phyloP scores from a whole-genome alignment of 1,284 basidiomycete genomes.

The Boletellus deceptivus region DNA sequence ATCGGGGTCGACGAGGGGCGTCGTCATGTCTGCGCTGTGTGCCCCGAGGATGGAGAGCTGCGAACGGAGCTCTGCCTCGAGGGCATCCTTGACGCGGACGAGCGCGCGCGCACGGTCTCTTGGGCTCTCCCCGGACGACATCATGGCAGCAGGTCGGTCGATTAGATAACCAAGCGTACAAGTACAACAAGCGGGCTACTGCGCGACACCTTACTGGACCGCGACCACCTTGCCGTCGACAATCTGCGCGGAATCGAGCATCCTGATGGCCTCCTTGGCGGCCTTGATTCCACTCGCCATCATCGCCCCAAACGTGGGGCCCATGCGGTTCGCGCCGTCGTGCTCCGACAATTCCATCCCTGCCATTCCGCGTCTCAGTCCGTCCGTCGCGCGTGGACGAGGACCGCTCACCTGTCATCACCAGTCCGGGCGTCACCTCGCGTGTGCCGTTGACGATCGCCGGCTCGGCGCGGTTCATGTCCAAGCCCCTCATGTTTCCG shows the following conservation, averaged over 20 bases:
- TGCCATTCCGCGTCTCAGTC: slow-evolving; percentile 21
- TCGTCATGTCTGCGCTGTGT: slow-evolving; percentile 59
- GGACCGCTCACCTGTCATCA: slow-evolving; percentile 60
- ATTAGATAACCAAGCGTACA: slow-evolving; percentile 16
- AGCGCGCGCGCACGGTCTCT: slow-evolving; percentile 55
- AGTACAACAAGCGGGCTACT: background rate
- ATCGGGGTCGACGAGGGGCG: slow-evolving; percentile 76
- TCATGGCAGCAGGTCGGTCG: background rate
- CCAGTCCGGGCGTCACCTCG: slow-evolving; percentile 77
- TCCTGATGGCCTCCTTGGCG: slow-evolving; percentile 68
- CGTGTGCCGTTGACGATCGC: slow-evolving; percentile 77
- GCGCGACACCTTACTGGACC: slow-evolving; percentile 21
- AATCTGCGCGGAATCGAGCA: slow-evolving; percentile 58
- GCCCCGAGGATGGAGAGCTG: slow-evolving; percentile 61
- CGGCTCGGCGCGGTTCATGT: slow-evolving; percentile 79
- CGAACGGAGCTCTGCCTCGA: slow-evolving; percentile 61
- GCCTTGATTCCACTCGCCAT: slow-evolving; percentile 79
- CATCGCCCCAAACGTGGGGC: slow-evolving; percentile 82
- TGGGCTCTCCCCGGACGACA: slow-evolving; percentile 42
- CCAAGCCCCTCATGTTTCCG: slow-evolving; percentile 78
- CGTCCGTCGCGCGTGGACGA: background rate
- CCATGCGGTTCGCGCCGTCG: slow-evolving; percentile 81
- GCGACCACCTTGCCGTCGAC: slow-evolving; percentile 67
- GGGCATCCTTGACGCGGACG: slow-evolving; percentile 58
- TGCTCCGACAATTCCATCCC: slow-evolving; percentile 87